A percentile compares a stretch with the other conserved stretches of the same genome.
phyloP scores from a whole-genome alignment of 345 rosid genomes.

The Citrus sinensis region DVS_A1.0 CM039167.1:4953501-4954000 shows the following conservation, averaged over 20 bases:
- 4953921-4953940: background rate
- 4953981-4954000: background rate
- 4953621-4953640: background rate
- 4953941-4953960: background rate
- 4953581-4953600: background rate
- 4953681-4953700: conserved; percentile 63
- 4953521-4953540: background rate
- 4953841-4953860: background rate
- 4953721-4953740: conserved; percentile 70
- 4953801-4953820: conserved; percentile 23
- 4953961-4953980: background rate
- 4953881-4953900: background rate
- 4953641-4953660: conserved; percentile 15
- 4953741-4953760: conserved; percentile 62
- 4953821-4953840: background rate
- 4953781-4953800: conserved; percentile 66
- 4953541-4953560: background rate
- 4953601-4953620: background rate
- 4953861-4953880: background rate
- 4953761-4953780: conserved; percentile 90
- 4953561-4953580: background rate
- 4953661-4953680: conserved; percentile 91
- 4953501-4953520: background rate
- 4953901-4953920: background rate
- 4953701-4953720: conserved; percentile 58